Base-by-base conservation (phyloP, 2,329 filamentous ascomycete genomes). In the Hypocreales sp. region DNA sequence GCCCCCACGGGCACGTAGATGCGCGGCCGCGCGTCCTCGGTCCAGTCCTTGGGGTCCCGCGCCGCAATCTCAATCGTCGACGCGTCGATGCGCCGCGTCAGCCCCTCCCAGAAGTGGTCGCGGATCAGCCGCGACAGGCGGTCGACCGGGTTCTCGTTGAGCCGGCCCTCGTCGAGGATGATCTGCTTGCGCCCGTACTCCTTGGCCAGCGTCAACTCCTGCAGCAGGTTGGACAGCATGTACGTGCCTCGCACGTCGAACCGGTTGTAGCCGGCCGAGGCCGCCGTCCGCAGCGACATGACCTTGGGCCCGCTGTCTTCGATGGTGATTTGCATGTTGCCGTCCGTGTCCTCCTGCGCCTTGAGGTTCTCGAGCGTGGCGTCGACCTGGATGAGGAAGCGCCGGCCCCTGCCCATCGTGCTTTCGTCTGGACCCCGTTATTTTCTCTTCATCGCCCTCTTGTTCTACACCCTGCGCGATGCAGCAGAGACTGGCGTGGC, bases 321-420 rank as follows among this genome's bases (percentile, higher is more conserved):
- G 42, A 95, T 92, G 17, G 90, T 98, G 50, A 98, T 98, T 53
- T 95, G 86, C 64, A 83, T 81, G 53, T 98, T 94, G 31, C 71
- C 64, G 53, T 98, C 86, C 17, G 86, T 92, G 46, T 98, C 90
- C 52, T 98, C 90, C 39, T 87, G 79, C 20, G 72, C 71, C 35
- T 83, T 64, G 24, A 98, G 64, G 32, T 70, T 76, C 45, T 84
- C 67, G 31, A 93, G 65, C 1, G 86, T 94, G 14, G 72, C 62
- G 26, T 92, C 79, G 42, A 95, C 86, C 41, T 90, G 71, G 48
- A 95, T 74, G 20, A 92, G 66, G 53, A 92, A 93, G 40, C 77
- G 78, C 34, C 82, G 79, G 32, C 55, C 51, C 31, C 79, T 71
- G 26, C 71, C 61, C 26, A 70, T 59, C 19, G 72, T 68, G 25